A percentile compares a stretch with the other conserved stretches of the same genome.
phyloP scores from a whole-genome alignment of 176 grass and related monocot species.

The Neostapfia colusana region DNA sequence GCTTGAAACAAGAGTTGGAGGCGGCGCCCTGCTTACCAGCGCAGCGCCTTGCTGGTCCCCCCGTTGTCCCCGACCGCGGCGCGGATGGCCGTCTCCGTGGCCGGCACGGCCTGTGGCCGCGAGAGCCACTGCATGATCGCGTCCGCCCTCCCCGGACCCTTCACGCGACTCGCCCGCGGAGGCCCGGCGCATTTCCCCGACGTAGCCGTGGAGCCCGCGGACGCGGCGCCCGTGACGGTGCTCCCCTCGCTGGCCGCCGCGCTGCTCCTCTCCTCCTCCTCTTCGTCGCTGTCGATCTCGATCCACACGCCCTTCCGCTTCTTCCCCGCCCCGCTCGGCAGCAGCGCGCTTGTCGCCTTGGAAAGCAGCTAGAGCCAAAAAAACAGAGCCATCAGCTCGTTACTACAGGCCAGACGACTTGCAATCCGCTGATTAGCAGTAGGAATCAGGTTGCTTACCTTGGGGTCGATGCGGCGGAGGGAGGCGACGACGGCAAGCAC shows the following conservation, averaged over 20 bases:
- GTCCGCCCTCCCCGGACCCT: conserved; percentile 4
- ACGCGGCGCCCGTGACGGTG: conserved; percentile 39
- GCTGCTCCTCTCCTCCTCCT: conserved; percentile 37
- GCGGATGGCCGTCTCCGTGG: conserved; percentile 52
- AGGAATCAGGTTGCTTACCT: neutral
- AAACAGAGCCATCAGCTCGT: conserved; percentile 17
- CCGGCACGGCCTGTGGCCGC: conserved; percentile 10
- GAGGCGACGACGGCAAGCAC: conserved; percentile 48
- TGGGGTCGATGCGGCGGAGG: conserved; percentile 47
- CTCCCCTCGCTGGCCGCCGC: conserved; percentile 51
- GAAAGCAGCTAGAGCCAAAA: conserved; percentile 38
- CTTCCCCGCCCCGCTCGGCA: conserved; percentile 17
- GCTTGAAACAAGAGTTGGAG: neutral
- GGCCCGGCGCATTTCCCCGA: conserved; percentile 31
- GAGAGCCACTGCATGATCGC: conserved; percentile 47
- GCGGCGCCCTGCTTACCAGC: conserved; percentile 26
- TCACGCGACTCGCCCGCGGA: neutral
- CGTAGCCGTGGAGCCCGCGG: conserved; percentile 45
- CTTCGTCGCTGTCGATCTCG: conserved; percentile 22
- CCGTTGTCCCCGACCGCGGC: conserved; percentile 40
- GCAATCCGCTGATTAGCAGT: neutral
- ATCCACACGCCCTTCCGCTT: conserved; percentile 57
- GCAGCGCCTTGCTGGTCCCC: conserved; percentile 51
- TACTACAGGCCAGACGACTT: neutral
- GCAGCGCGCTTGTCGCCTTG: conserved; percentile 36